phyloP scores from a whole-genome alignment of 2,329 filamentous ascomycete species.

The Cytospora paraplurivora region DNA sequence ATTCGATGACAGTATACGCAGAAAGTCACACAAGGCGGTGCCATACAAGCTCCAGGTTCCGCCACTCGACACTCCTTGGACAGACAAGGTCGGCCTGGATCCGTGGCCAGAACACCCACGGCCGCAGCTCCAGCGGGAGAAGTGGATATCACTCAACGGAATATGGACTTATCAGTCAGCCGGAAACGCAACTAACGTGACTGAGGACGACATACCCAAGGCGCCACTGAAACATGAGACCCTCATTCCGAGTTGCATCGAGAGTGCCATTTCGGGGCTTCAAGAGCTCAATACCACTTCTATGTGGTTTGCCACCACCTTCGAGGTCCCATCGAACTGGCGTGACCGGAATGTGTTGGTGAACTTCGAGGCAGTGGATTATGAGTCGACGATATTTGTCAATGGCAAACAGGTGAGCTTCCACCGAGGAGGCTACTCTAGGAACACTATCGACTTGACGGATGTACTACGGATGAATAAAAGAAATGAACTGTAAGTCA shows the following conservation, averaged over 20 bases:
- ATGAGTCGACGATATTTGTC: constrained; percentile 59
- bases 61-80: constrained; percentile 55
- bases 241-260: constrained; percentile 45
- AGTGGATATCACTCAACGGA: constrained; percentile 60
- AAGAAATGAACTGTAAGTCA: constrained; percentile 56
- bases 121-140: constrained; percentile 55
- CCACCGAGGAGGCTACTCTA: constrained; percentile 63
- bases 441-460: constrained; percentile 63
- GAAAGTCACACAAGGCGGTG: constrained; percentile 5
- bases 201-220: constrained; percentile 29
- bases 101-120: constrained; percentile 62
- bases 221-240: constrained; percentile 43
- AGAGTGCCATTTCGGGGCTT: constrained; percentile 53
- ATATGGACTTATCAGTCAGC: constrained; percentile 57
- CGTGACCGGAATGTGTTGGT: constrained; percentile 47
- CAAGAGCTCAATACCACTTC: constrained; percentile 44
- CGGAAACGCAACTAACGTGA: constrained; percentile 29
- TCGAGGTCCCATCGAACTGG: constrained; percentile 53
- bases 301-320: constrained; percentile 55
- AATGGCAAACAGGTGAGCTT: constrained; percentile 55
- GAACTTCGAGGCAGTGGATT: constrained; percentile 63
- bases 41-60: constrained; percentile 44
- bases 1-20: constrained; percentile 1
- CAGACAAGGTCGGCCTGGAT: constrained; percentile 51
- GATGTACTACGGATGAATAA: constrained; percentile 43